Percentiles rank a stretch among this genome's conserved stretches.
Conservation (phyloP, 257 asterid species). For the Pogostemon cablin region DNA sequence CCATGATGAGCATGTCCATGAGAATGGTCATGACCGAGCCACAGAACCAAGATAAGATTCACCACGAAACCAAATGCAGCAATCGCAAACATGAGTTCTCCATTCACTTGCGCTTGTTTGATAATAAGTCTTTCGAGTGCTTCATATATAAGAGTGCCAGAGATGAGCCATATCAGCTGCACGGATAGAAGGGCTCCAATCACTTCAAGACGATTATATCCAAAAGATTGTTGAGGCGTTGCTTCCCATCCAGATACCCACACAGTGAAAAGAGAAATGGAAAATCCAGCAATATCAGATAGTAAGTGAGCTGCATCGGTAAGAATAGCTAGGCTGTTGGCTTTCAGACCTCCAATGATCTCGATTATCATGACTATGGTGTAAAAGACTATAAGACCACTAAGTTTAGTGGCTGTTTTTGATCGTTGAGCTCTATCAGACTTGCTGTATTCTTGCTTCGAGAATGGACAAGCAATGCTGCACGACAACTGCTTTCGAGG, state of each 20-base stretch:
- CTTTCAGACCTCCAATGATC: constrained; percentile 67
- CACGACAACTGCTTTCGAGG: constrained; percentile 43
- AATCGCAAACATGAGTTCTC: constrained; percentile 67
- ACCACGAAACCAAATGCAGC: constrained; percentile 81
- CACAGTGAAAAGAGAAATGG: constrained; percentile 67
- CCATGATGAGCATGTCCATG: constrained; percentile 45
- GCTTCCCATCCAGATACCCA: constrained; percentile 75
- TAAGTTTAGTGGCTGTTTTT: constrained; percentile 57
- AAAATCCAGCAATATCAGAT: constrained; percentile 66
- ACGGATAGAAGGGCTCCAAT: constrained; percentile 78
- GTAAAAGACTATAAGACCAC: constrained; percentile 60
- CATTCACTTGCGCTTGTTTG: constrained; percentile 47
- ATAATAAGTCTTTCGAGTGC: constrained; percentile 59
- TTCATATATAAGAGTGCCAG: constrained; percentile 60
- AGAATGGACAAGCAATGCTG: constrained; percentile 68
- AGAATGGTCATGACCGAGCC: constrained; percentile 79
- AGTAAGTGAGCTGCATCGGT: constrained; percentile 83
- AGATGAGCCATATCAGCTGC: constrained; percentile 76
- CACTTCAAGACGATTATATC: constrained; percentile 75
- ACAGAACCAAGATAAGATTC: constrained; percentile 51
- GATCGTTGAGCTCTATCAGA: constrained; percentile 58
- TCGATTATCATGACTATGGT: constrained; percentile 62
- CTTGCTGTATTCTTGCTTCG: constrained; percentile 41
- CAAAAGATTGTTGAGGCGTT: constrained; percentile 68
- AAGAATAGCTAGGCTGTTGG: constrained; percentile 81